Conservation (phyloP, 345 rosid species). For the Durio zibethinus region DNA sequence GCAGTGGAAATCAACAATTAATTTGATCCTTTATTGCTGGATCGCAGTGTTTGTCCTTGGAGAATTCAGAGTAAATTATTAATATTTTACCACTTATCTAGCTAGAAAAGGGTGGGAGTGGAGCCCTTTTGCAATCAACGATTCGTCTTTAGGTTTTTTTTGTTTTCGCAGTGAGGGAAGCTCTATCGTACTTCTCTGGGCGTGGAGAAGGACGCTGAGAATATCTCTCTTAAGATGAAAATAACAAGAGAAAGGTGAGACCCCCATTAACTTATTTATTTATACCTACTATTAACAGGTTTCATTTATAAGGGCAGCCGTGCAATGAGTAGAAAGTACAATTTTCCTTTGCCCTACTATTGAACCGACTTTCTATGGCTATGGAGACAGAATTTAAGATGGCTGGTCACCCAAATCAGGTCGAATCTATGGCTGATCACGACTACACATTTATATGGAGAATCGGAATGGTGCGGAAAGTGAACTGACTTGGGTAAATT, state of each 20-base stretch:
- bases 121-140: too few relatives aligned
- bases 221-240: not conserved
- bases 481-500: not conserved
- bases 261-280: not conserved
- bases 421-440: not conserved
- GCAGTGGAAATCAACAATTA: not conserved
- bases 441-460: not conserved
- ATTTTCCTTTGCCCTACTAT: not conserved
- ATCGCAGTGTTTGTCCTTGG: not conserved
- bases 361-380: not conserved
- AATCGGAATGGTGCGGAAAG: not conserved
- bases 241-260: not conserved
- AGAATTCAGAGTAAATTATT: not conserved
- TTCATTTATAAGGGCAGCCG: not conserved
- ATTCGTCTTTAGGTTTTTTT: too few relatives aligned
- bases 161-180: too few relatives aligned
- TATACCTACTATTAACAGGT: not conserved
- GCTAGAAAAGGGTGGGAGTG: not conserved
- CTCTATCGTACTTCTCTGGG: not conserved
- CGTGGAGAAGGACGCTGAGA: not conserved
- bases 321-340: not conserved
- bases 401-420: not conserved
- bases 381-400: not conserved
- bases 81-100: too few relatives aligned
- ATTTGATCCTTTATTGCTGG: not conserved